Evolutionary conservation across 257 asterid species (phyloP).

Genomic region (Salvia hispanica): DNA sequence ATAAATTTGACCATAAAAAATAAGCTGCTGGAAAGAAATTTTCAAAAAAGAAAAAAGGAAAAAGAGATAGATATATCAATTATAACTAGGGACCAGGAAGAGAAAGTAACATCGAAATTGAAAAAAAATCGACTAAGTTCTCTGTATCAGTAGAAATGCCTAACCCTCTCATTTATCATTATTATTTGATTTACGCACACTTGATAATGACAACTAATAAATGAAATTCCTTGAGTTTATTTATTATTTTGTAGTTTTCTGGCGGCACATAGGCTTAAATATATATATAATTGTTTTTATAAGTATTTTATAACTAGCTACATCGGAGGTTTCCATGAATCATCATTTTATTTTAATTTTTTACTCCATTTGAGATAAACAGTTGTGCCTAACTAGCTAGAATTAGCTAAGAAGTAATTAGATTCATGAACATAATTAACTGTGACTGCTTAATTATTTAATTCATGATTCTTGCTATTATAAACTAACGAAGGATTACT

Average conservation of each 20-base stretch:
- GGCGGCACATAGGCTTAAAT: conserved; percentile 38
- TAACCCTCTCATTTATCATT: conserved; percentile 27
- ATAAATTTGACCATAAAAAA: conserved; percentile 39
- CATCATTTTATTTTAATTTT: not conserved
- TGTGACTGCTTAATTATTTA: not conserved
- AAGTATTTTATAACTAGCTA: not conserved
- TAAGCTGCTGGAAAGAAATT: conserved; percentile 29
- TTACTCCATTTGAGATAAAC: not conserved
- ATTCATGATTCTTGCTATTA: not conserved
- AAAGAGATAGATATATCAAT: not conserved
- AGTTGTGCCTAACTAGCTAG: conserved; percentile 21
- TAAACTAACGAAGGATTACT: too few relatives aligned
- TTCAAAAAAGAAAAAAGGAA: not conserved
- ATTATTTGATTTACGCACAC: not conserved
- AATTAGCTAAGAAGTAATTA: not conserved
- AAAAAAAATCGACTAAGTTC: conserved; percentile 46
- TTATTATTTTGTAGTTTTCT: conserved; percentile 30
- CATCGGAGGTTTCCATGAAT: conserved; percentile 7
- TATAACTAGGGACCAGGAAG: not conserved
- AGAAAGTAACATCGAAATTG: conserved; percentile 38
- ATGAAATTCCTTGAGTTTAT: not conserved
- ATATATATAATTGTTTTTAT: not conserved
- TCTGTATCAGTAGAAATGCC: conserved; percentile 63
- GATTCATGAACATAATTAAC: conserved; percentile 39
- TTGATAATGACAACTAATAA: conserved; percentile 24